A percentile compares a stretch with the other conserved stretches of the same genome.
Evolutionary conservation across 805 yeast species (phyloP).

Genomic region (Nakazawaea wyomingensis): DNA sequence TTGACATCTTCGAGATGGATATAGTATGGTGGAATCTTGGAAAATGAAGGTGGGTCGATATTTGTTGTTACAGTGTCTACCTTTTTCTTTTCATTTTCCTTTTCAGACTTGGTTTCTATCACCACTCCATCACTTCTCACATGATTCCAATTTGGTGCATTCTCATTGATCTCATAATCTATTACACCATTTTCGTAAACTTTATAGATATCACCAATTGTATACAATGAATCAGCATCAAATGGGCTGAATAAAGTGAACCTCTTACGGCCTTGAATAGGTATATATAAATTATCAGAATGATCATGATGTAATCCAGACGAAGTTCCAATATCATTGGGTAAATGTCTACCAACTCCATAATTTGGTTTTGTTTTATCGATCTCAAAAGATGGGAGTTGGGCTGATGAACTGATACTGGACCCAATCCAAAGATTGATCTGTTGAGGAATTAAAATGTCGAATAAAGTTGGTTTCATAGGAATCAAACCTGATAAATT

Average conservation of each 20-base stretch:
- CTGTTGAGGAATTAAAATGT: slow-evolving; percentile 55
- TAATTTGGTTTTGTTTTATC: slow-evolving; percentile 21
- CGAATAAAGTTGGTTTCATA: slow-evolving; percentile 36
- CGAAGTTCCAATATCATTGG: slow-evolving; percentile 47
- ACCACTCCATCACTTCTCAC: slow-evolving; percentile 61
- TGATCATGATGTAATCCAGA: slow-evolving; percentile 81
- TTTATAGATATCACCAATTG: slow-evolving; percentile 55
- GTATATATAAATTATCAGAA: slow-evolving; percentile 68
- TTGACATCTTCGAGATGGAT: slow-evolving; percentile 53
- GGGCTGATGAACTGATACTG: background rate
- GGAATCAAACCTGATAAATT: slow-evolving; percentile 27
- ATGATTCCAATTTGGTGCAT: slow-evolving; percentile 60
- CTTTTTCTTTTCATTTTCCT: slow-evolving; percentile 15
- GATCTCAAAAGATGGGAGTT: slow-evolving; percentile 4
- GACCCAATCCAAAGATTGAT: slow-evolving; percentile 70
- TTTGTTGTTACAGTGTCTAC: slow-evolving; percentile 18
- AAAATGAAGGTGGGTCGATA: slow-evolving; percentile 66
- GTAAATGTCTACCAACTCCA: slow-evolving; percentile 51
- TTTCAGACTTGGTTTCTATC: slow-evolving; percentile 20
- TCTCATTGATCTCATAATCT: slow-evolving; percentile 49
- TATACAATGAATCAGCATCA: slow-evolving; percentile 52
- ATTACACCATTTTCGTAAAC: slow-evolving; percentile 61
- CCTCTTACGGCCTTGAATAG: slow-evolving; percentile 55
- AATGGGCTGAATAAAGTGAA: slow-evolving; percentile 64
- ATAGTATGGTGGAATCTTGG: slow-evolving; percentile 56